These are phyloP conservation scores for Plasmodium billcollinsi DNA, from an alignment of 169 alveolate genomes.

Conservation along the genomic window DNA sequence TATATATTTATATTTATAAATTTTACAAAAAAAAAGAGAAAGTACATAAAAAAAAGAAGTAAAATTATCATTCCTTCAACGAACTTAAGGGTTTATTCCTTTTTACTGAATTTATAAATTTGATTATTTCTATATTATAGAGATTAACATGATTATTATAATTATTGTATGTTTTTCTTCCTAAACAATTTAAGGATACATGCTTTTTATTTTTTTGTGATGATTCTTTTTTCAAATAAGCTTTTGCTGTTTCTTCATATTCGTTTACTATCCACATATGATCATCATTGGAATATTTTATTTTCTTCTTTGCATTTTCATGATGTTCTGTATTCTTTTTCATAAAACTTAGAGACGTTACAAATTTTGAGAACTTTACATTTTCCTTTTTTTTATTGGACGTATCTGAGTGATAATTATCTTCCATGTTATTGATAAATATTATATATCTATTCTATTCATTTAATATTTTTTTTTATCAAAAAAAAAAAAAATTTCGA, in stretches of 20 bases:
- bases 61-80: constrained; percentile 11
- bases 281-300: constrained; percentile 66
- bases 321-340: constrained; percentile 56
- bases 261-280: constrained; percentile 71
- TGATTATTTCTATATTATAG: constrained; percentile 58
- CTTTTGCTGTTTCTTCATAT: constrained; percentile 53
- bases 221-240: constrained; percentile 31
- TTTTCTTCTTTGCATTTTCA: constrained; percentile 58
- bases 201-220: constrained; percentile 44
- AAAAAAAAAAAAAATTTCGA: too few species aligned
- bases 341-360: constrained; percentile 73
- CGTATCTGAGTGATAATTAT: constrained; percentile 2
- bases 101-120: constrained; percentile 55
- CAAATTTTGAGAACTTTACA: constrained; percentile 63
- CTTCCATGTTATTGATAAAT: constrained; percentile 29
- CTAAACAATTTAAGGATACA: constrained; percentile 67
- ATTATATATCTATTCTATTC: too few species aligned
- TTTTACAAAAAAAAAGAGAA: background rate
- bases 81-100: constrained; percentile 59
- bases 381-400: constrained; percentile 32
- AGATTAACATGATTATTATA: constrained; percentile 41
- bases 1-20: background rate
- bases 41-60: background rate
- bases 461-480: background rate
- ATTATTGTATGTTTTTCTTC: constrained; percentile 64